Conservation (phyloP, 495 filamentous ascomycete genomes). For the Recurvomyces mirabilis region DNA sequence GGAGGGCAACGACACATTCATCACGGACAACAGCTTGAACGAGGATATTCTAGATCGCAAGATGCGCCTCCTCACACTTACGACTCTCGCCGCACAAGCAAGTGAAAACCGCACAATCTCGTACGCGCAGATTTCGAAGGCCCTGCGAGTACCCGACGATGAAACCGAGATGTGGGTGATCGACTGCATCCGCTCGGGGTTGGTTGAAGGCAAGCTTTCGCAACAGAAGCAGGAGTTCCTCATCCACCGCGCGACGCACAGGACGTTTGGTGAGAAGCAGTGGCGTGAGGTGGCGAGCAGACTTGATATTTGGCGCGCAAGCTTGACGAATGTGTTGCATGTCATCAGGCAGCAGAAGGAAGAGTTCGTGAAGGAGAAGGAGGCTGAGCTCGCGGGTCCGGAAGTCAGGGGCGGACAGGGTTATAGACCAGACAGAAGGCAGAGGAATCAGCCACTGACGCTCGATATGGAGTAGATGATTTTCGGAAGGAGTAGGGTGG, state of each 20-base stretch:
- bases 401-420: constrained; percentile 29
- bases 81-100: constrained; percentile 72
- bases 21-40: constrained; percentile 60
- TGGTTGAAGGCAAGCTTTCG: constrained; percentile 88
- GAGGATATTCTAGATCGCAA: constrained; percentile 60
- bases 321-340: constrained; percentile 59
- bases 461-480: constrained; percentile 10
- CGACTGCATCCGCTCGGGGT: constrained; percentile 85
- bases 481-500: too few relatives aligned
- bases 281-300: constrained; percentile 87
- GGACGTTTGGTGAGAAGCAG: constrained; percentile 94
- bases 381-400: constrained; percentile 46
- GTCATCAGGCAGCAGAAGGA: constrained; percentile 70
- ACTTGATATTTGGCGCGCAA: constrained; percentile 78
- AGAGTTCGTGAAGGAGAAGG: constrained; percentile 46
- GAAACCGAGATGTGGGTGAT: constrained; percentile 98
- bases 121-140: constrained; percentile 68
- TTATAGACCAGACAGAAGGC: constrained; percentile 15
- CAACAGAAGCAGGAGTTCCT: constrained; percentile 87
- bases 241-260: constrained; percentile 86
- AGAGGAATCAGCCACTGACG: constrained; percentile 8
- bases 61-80: constrained; percentile 89
- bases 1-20: constrained; percentile 66
- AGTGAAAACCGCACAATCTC: constrained; percentile 65
- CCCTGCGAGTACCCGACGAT: constrained; percentile 64